Evolutionary conservation across 768 basidiomycete species (phyloP).

Genomic region (Suillus sp.): DNA sequence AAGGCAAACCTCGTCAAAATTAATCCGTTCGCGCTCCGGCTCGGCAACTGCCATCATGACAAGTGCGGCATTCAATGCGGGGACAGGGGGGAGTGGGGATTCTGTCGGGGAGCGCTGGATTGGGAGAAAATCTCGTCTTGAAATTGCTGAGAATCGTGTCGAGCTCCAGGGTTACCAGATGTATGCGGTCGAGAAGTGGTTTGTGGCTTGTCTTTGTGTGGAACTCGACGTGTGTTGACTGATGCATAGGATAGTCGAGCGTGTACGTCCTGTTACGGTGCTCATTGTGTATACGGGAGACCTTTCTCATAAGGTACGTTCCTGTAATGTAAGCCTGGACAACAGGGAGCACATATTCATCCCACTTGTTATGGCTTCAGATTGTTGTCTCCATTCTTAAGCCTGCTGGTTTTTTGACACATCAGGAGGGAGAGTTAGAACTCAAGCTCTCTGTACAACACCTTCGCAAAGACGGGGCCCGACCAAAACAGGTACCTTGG

Average conservation of each 20-base stretch:
- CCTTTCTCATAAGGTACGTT: conserved; percentile 59
- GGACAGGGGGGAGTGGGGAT: conserved; percentile 16
- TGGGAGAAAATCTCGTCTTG: conserved; percentile 47
- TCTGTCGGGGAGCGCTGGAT: conserved; percentile 45
- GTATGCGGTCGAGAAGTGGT: conserved; percentile 87
- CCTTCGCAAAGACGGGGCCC: conserved; percentile 69
- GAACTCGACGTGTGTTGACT: background rate
- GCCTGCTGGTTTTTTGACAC: conserved; percentile 43
- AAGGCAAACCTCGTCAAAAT: conserved; percentile 27
- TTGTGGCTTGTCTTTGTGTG: conserved; percentile 4
- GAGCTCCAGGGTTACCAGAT: conserved; percentile 67
- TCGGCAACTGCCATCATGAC: conserved; percentile 29
- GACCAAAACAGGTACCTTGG: conserved; percentile 60
- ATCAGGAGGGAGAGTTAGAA: conserved; percentile 49
- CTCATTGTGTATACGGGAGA: conserved; percentile 81
- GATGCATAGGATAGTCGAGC: conserved; percentile 61
- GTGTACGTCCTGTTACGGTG: conserved; percentile 57
- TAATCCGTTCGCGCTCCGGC: conserved; percentile 36
- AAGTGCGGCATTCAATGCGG: conserved; percentile 16
- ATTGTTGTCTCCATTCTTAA: conserved; percentile 61
- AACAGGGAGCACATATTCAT: conserved; percentile 20
- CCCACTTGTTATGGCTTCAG: conserved; percentile 34
- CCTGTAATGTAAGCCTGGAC: background rate
- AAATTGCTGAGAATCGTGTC: conserved; percentile 49
- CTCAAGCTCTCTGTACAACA: conserved; percentile 64